Conservation (phyloP, 2,329 filamentous ascomycete species). For the Penicillium frequentans region DNA sequence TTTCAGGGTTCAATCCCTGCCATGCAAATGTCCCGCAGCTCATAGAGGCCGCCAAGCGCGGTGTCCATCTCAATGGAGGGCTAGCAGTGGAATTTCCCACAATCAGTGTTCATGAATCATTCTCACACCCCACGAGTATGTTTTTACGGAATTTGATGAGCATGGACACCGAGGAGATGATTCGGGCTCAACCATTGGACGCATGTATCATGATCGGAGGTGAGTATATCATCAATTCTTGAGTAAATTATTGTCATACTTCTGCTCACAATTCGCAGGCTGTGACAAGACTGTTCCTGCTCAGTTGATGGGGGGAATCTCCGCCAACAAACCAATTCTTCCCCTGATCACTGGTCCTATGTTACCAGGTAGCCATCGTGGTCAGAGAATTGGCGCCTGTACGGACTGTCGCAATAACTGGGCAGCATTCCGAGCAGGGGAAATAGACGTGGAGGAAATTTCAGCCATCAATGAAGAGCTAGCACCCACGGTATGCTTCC, state of each 20-base stretch:
- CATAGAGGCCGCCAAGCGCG: slow-evolving; percentile 68
- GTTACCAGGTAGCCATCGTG: slow-evolving; percentile 69
- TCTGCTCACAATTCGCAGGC: slow-evolving; percentile 44
- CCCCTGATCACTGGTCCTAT: slow-evolving; percentile 72
- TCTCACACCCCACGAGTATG: slow-evolving; percentile 72
- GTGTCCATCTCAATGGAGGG: slow-evolving; percentile 66
- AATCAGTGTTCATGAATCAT: slow-evolving; percentile 69
- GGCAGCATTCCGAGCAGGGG: slow-evolving; percentile 66
- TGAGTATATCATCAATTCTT: slow-evolving; percentile 27
- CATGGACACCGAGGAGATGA: slow-evolving; percentile 80
- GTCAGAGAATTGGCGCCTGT: slow-evolving; percentile 67
- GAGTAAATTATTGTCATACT: neutral
- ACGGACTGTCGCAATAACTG: slow-evolving; percentile 75
- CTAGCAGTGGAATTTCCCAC: slow-evolving; percentile 72
- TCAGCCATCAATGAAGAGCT: slow-evolving; percentile 69
- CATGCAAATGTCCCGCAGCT: slow-evolving; percentile 72
- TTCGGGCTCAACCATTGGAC: slow-evolving; percentile 69
- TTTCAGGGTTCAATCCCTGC: slow-evolving; percentile 72
- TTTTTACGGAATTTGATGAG: slow-evolving; percentile 73
- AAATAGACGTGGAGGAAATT: slow-evolving; percentile 71
- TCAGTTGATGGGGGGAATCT: slow-evolving; percentile 74
- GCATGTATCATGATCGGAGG: slow-evolving; percentile 67
- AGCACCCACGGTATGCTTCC: slow-evolving; percentile 62
- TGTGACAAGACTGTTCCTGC: slow-evolving; percentile 75
- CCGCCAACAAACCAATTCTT: slow-evolving; percentile 69